Evolutionary conservation across 73 alveolate species (phyloP).

Genomic region (Tetrahymena borealis): DNA sequence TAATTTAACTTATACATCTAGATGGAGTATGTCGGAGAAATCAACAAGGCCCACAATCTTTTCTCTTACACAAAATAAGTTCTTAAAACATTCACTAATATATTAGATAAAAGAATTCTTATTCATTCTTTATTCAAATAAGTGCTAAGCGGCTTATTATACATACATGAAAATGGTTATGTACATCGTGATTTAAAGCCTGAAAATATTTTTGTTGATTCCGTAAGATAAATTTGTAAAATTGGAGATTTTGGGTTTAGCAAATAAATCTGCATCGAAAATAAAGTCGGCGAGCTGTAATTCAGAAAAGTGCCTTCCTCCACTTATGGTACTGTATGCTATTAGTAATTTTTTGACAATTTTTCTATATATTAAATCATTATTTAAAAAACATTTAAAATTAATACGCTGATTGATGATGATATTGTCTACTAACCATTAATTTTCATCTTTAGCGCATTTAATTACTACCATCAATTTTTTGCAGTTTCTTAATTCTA

Average conservation of each 20-base stretch:
- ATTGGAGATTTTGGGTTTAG: background rate
- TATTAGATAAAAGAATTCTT: background rate
- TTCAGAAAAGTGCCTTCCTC: background rate
- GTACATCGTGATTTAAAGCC: constrained; percentile 35
- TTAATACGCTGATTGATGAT: too few species aligned
- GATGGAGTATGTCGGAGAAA: background rate
- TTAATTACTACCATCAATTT: too few species aligned
- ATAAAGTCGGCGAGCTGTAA: background rate
- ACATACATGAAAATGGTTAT: constrained; percentile 14
- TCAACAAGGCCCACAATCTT: background rate
- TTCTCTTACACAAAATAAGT: background rate
- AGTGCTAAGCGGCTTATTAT: background rate
- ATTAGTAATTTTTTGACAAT: background rate
- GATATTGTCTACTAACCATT: too few species aligned
- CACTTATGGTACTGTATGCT: background rate
- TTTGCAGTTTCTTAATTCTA: too few species aligned
- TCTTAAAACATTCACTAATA: background rate
- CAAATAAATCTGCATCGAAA: background rate
- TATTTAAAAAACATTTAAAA: too few species aligned
- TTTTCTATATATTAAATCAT: background rate
- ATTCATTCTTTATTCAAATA: background rate
- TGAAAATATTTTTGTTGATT: constrained; percentile 9
- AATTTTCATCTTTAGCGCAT: too few species aligned
- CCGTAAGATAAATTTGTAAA: background rate
- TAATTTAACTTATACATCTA: background rate